A percentile compares a stretch with the other conserved stretches of the same genome.
These are phyloP conservation scores for Urostyla sp. DNA, from an alignment of 73 alveolate genomes.

Conservation along the genomic window DNA sequence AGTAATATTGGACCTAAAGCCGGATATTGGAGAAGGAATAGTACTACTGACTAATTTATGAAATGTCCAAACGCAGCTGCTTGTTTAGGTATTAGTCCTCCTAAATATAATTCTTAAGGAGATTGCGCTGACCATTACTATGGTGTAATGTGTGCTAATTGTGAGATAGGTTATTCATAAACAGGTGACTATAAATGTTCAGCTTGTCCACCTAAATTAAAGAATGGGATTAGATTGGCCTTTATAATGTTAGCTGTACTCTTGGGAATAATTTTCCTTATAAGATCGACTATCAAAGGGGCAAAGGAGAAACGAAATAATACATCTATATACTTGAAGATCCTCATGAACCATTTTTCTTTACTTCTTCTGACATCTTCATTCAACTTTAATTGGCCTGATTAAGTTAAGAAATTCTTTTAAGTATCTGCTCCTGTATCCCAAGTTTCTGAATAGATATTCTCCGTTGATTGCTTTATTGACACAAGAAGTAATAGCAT, in stretches of 20 bases:
- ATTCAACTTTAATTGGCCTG: conserved; percentile 33
- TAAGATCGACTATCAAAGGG: conserved; percentile 48
- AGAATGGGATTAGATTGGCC: conserved; percentile 13
- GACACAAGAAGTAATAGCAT: not conserved
- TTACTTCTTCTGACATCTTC: conserved; percentile 5
- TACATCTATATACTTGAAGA: conserved; percentile 48
- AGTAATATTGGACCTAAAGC: not conserved
- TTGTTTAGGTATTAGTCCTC: conserved; percentile 25
- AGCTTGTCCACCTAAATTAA: conserved; percentile 44
- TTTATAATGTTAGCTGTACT: not conserved
- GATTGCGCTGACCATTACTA: conserved; percentile 65
- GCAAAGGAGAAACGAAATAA: conserved; percentile 45
- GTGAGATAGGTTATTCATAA: conserved; percentile 62
- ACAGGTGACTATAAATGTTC: conserved; percentile 43
- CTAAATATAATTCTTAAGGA: conserved; percentile 54
- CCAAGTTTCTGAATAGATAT: not conserved
- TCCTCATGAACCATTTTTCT: conserved; percentile 54
- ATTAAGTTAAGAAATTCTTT: not conserved
- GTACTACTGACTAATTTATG: not conserved
- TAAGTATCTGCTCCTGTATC: not conserved
- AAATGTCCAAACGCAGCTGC: not conserved
- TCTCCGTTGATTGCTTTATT: conserved; percentile 16
- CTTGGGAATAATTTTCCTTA: conserved; percentile 4
- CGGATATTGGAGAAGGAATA: conserved; percentile 9
- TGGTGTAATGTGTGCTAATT: conserved; percentile 65